These are phyloP conservation scores for Microbotryomycetes sp. DNA, from an alignment of 1,284 basidiomycete species.

Conservation along the genomic window DNA sequence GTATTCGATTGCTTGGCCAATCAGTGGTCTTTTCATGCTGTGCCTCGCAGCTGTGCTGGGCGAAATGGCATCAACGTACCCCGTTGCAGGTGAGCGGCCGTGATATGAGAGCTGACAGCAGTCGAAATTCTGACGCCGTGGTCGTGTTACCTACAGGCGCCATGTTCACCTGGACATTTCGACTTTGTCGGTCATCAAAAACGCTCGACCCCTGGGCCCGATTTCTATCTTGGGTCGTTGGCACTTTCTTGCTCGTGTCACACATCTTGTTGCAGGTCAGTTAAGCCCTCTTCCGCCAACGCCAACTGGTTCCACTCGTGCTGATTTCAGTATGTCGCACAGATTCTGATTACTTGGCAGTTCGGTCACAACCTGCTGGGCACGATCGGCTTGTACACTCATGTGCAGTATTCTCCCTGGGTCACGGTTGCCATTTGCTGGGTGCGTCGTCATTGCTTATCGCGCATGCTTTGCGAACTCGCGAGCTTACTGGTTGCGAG, in stretches of 20 bases:
- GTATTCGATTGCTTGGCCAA: constrained; percentile 37
- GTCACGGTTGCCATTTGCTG: constrained; percentile 29
- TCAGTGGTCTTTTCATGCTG: constrained; percentile 37
- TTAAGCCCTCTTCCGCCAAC: no score
- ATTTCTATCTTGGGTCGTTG: constrained; percentile 35
- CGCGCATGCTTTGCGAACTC: background rate
- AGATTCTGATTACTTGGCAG: constrained; percentile 36
- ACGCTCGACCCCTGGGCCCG: constrained; percentile 32
- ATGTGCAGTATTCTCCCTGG: constrained; percentile 25
- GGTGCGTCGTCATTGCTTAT: constrained; percentile 7
- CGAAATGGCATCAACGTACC: constrained; percentile 36
- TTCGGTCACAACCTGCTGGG: constrained; percentile 35
- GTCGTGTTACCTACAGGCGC: constrained; percentile 17
- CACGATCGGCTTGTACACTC: constrained; percentile 27
- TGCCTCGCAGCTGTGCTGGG: constrained; percentile 34
- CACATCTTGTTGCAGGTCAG: constrained; percentile 32
- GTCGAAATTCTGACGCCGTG: background rate
- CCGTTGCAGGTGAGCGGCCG: constrained; percentile 33
- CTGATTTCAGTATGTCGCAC: no score
- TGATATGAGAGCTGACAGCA: background rate
- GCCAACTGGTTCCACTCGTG: no score
- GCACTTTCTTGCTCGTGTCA: constrained; percentile 33
- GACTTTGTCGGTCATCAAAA: constrained; percentile 30
- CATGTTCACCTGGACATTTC: constrained; percentile 37
- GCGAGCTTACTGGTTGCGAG: background rate